Percentiles rank a stretch among this genome's conserved stretches.
Conservation (phyloP, 208 protist genomes). For the Wallacemonas sp. region DNA sequence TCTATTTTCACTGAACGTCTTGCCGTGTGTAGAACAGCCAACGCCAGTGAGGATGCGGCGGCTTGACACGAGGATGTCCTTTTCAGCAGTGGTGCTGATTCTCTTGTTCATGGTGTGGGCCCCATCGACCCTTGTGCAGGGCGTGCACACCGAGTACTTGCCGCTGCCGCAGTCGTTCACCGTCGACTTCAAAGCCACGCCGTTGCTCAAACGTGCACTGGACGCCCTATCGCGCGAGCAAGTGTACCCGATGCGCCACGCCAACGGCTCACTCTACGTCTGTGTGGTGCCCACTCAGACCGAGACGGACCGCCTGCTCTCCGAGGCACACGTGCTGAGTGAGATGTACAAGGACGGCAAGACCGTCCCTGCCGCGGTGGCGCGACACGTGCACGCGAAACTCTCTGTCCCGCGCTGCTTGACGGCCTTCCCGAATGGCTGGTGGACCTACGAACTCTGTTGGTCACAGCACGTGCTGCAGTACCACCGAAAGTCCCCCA, state of each 20-base stretch:
- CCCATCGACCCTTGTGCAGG: background rate
- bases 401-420: background rate
- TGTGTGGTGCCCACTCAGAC: slow-evolving; percentile 37
- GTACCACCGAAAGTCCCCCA: slow-evolving; percentile 16
- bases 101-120: background rate
- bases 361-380: background rate
- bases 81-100: too few relatives aligned
- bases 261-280: slow-evolving; percentile 43
- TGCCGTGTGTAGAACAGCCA: too few relatives aligned
- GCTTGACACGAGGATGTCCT: too few relatives aligned
- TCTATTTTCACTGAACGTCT: too few relatives aligned
- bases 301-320: background rate
- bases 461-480: slow-evolving; percentile 36
- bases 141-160: background rate
- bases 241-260: slow-evolving; percentile 41
- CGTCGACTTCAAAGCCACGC: slow-evolving; percentile 26
- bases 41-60: too few relatives aligned
- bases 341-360: slow-evolving; percentile 1
- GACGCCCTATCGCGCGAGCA: background rate
- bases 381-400: slow-evolving; percentile 3
- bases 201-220: slow-evolving; percentile 6
- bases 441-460: slow-evolving; percentile 50
- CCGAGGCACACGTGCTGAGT: background rate
- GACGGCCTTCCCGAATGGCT: slow-evolving; percentile 14
- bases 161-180: slow-evolving; percentile 17